phyloP scores from a whole-genome alignment of 2,329 filamentous ascomycete genomes.

The Aspergillus fumigatus region DNA sequence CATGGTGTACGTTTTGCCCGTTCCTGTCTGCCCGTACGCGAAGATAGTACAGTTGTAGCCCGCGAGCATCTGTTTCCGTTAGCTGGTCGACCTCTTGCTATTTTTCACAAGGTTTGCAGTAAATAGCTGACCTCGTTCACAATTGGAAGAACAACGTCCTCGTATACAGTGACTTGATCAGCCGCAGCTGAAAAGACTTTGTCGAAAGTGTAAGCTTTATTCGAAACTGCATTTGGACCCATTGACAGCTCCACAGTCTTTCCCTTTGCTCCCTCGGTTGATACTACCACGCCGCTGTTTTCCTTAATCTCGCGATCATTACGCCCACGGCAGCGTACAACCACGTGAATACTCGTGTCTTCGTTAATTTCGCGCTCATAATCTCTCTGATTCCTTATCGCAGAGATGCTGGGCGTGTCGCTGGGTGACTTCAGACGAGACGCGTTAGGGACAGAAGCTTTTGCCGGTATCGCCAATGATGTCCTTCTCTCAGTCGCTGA shows the following conservation, averaged over 20 bases:
- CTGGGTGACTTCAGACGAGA: conserved; percentile 42
- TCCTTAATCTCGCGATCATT: conserved; percentile 90
- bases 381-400: conserved; percentile 83
- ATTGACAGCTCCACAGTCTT: conserved; percentile 81
- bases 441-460: conserved; percentile 46
- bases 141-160: conserved; percentile 91
- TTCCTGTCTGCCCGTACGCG: conserved; percentile 95
- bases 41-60: conserved; percentile 99
- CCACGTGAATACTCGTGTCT: conserved; percentile 96
- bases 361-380: conserved; percentile 67
- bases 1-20: conserved; percentile 99
- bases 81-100: conserved; percentile 1
- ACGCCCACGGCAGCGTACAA: conserved; percentile 87
- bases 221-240: conserved; percentile 86
- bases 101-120: background rate
- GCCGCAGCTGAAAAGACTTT: conserved; percentile 94
- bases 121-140: conserved; percentile 71
- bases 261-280: conserved; percentile 81
- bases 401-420: conserved; percentile 50
- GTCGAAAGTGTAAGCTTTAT: conserved; percentile 96
- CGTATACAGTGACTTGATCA: conserved; percentile 89
- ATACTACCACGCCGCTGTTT: conserved; percentile 89
- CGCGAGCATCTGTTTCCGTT: conserved; percentile 65
- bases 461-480: conserved; percentile 68
- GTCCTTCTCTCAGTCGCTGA: conserved; percentile 51